These are phyloP conservation scores for Akanthomyces dipterigenus DNA, from an alignment of 2,329 filamentous ascomycete genomes.

Conservation along the genomic window DNA sequence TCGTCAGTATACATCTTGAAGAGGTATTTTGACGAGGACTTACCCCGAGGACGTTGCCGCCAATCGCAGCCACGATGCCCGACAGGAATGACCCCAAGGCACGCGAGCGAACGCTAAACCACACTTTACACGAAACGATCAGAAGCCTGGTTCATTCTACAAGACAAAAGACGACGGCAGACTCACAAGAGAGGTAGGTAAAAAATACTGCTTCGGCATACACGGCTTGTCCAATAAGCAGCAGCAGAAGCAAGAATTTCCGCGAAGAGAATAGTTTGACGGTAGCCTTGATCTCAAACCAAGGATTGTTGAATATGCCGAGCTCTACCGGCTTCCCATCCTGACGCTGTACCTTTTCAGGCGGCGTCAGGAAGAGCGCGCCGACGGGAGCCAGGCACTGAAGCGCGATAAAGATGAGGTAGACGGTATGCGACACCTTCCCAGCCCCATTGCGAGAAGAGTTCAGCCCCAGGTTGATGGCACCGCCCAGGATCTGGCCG, in stretches of 20 bases:
- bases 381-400: constrained; percentile 61
- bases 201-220: constrained; percentile 68
- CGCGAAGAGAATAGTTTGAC: constrained; percentile 51
- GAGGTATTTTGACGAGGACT: constrained; percentile 15
- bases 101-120: constrained; percentile 63
- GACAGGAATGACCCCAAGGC: constrained; percentile 66
- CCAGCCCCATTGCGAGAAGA: constrained; percentile 49
- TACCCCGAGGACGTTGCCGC: constrained; percentile 59
- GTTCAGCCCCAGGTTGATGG: constrained; percentile 65
- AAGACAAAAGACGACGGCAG: too few species aligned
- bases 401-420: constrained; percentile 62
- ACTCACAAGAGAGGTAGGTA: constrained; percentile 47
- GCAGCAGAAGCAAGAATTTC: constrained; percentile 57
- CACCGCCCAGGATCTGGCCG: constrained; percentile 65
- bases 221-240: constrained; percentile 64
- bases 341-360: constrained; percentile 54
- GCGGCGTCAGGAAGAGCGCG: constrained; percentile 54
- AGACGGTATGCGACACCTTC: constrained; percentile 63
- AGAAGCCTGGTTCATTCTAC: background rate
- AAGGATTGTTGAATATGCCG: constrained; percentile 47
- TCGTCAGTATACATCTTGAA: background rate
- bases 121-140: constrained; percentile 33
- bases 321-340: constrained; percentile 58
- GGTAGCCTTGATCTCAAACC: constrained; percentile 54
- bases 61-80: constrained; percentile 58